Base-by-base conservation (phyloP, 106 monocot species). In the Dioscorea alata region DNA sequence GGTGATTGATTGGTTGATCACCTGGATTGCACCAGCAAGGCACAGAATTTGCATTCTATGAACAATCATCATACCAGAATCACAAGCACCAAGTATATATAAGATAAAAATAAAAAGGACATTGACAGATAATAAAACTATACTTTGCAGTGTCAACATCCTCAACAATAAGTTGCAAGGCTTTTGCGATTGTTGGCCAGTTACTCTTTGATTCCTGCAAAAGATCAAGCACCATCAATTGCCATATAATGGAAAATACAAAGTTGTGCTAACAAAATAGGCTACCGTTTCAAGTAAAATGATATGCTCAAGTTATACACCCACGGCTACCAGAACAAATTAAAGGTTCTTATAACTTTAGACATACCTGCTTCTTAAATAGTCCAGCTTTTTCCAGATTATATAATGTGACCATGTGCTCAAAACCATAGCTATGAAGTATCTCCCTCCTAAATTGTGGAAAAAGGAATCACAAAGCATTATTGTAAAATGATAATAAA, bases 131-230 rank as follows among this genome's bases (percentile, higher is more conserved):
- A 42, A 42, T 42, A 42, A 42, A 42, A 42, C 42, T 42, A 42
- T 89, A 99, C 97, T 83, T 99, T 65, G 90, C 65, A 60, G 84
- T 82, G 74, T 80, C 90, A 34, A 82, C 81, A n/a, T 93, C 90
- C 33, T 92, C 83, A 60, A 77, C 79, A 76, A 99, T 79, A 49
- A 99, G 87, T 57, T 93, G 86, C 50, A 99, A 79, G 70, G 89
- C 86, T 80, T 77, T 87, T 61, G 77, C 70, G 61, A 99, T 64
- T 58, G 52, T 73, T 50, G 66, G 83, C 97, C 97, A 99, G 69
- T 75, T 97, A 75, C 87, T 85, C 77, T 80, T 99, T 17, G 79
- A 70, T 75, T 99, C 97, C 97, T 99, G 81, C 57, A 81, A 73
- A 59, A 42, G 59, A 12, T 50, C 42, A 57, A 31, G 13, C n/a